These are phyloP conservation scores for Solanum tarijense DNA, from an alignment of 257 asterid genomes.

Conservation along the genomic window DNA sequence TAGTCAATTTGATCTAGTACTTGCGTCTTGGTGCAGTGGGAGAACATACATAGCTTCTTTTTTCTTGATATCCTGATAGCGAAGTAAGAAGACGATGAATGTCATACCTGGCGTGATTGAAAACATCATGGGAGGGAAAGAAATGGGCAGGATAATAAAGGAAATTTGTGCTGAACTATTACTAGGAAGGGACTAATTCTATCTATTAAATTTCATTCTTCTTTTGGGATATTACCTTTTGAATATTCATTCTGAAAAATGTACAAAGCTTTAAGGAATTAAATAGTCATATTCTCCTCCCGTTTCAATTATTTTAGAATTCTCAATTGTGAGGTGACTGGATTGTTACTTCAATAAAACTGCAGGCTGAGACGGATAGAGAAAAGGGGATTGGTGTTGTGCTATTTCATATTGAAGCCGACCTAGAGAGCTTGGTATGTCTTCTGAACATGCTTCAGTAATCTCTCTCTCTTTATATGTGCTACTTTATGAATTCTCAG, in stretches of 20 bases:
- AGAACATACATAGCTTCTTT: not conserved
- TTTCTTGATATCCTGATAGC: not conserved
- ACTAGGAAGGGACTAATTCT: not conserved
- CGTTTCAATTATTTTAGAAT: not conserved
- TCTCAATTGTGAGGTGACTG: not conserved
- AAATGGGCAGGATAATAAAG: not conserved
- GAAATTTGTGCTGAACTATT: not conserved
- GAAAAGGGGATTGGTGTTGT: slow-evolving; percentile 65
- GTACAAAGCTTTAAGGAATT: not conserved
- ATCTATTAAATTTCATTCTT: not conserved
- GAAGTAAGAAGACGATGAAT: not conserved
- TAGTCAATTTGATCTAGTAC: not conserved
- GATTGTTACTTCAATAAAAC: not conserved
- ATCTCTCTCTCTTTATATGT: not conserved
- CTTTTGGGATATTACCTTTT: not conserved
- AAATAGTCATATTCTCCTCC: not conserved
- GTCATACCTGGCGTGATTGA: not conserved
- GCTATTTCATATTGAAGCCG: slow-evolving; percentile 73
- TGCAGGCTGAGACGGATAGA: slow-evolving; percentile 79
- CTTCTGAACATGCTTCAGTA: not conserved
- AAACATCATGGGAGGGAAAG: not conserved
- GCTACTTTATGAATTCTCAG: not conserved
- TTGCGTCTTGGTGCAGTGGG: not conserved
- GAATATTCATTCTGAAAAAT: no score
- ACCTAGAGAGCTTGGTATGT: slow-evolving; percentile 65